Evolutionary conservation across 768 basidiomycete genomes (phyloP), one percentile per base, ranked within the genome.

Genomic region (Rhodotorula toruloides): DNA sequence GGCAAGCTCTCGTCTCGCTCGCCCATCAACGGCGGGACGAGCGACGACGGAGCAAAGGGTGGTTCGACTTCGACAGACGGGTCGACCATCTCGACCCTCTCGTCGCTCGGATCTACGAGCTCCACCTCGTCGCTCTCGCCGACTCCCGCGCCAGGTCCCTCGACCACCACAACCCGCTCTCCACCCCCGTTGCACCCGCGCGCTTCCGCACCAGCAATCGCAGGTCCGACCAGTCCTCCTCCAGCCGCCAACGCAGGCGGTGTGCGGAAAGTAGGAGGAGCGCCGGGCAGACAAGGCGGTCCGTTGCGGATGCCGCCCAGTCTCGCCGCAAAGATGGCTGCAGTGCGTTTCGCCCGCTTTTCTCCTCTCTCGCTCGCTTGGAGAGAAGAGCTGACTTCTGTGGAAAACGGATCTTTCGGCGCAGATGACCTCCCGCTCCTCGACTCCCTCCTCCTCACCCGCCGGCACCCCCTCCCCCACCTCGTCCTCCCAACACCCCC

Each of bases 281-380:
- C 25, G 17, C 40, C 27, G 44, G 40, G 40, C 3, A 55, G 48
- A 29, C 29, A 31, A 16, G 60, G 49, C 25, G 65, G 65, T 2
- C 65, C 65, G 36, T 44, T 71, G 39, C 65, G 56, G 53, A 89
- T 98, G 68, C 93, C 93, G 0, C 90, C 92, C 0, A 83, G 85
- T 52, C 82, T 98, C 50, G 91, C 92, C 76, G 90, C 89, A 68
- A 96, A 91, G 81, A 89, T 97, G 87, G 89, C 88, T 47, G 89
- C 87, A 36, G 91, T 93, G 76, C 73, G 84, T 81, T 3, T 52
- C 25, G 19, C 57, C 32, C 25, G 8, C 8, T 37, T 7, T 29
- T 44, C 27, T 40, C 22, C 37, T 29, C 47, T n/a, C 36, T 19
- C 52, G 11, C 21, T 29, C 42, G 46, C 54, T 59, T 32, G 47